These are phyloP conservation scores for Plantago lanceolata DNA, from an alignment of 305 asterid species.

Conservation along the genomic window DNA sequence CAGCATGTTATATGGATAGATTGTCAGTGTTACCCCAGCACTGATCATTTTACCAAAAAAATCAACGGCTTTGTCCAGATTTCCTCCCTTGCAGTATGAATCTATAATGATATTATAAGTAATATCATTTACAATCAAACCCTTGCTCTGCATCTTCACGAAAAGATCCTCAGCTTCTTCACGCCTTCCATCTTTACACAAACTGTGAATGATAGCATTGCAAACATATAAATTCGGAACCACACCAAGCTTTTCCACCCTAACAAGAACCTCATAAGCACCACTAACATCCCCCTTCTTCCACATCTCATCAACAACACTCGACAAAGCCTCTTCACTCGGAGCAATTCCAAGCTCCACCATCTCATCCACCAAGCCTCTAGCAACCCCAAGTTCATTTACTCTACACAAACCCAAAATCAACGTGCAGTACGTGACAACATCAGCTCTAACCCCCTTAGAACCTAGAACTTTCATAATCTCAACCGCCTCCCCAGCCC, in stretches of 20 bases:
- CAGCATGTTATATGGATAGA: conserved; percentile 65
- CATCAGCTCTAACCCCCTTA: conserved; percentile 61
- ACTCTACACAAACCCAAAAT: conserved; percentile 58
- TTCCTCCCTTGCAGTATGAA: conserved; percentile 61
- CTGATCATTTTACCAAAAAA: conserved; percentile 46
- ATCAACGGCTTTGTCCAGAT: conserved; percentile 43
- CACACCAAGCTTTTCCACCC: conserved; percentile 45
- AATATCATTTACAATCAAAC: conserved; percentile 52
- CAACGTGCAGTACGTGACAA: conserved; percentile 65
- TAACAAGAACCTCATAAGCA: conserved; percentile 58
- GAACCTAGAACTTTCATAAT: conserved; percentile 42
- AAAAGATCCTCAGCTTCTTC: conserved; percentile 54
- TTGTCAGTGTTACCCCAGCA: conserved; percentile 44
- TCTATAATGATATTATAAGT: conserved; percentile 57
- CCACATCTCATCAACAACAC: conserved; percentile 74
- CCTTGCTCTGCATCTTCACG: conserved; percentile 48
- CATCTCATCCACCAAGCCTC: conserved; percentile 66
- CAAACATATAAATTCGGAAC: conserved; percentile 69
- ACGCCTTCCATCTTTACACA: conserved; percentile 56
- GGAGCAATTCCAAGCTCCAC: conserved; percentile 56
- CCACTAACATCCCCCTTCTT: conserved; percentile 42
- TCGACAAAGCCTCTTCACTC: conserved; percentile 63
- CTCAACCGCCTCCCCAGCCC: conserved; percentile 60
- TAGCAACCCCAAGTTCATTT: conserved; percentile 46
- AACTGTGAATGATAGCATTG: conserved; percentile 55